Conservation (phyloP, 2,329 filamentous ascomycete genomes). For the Sarocladium strictum region DNA sequence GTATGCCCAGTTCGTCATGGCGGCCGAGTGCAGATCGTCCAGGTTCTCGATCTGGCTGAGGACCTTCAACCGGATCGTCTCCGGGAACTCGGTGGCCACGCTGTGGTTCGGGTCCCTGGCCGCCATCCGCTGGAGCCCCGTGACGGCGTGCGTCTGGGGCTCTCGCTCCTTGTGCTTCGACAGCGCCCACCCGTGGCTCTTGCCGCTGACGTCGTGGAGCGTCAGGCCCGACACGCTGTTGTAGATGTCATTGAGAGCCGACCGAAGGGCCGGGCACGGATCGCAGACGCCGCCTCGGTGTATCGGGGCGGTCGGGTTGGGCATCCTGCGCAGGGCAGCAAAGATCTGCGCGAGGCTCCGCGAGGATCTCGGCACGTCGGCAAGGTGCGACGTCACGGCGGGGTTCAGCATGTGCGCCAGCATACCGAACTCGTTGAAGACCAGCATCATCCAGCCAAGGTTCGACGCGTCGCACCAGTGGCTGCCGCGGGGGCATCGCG, state of each 20-base stretch:
- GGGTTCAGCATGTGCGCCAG: slow-evolving; percentile 28
- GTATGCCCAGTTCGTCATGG: slow-evolving; percentile 35
- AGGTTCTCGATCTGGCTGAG: slow-evolving; percentile 32
- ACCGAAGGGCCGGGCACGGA: slow-evolving; percentile 39
- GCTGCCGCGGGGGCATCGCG: slow-evolving; percentile 44
- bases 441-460: slow-evolving; percentile 48
- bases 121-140: slow-evolving; percentile 26
- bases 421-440: slow-evolving; percentile 41
- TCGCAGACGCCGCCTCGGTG: slow-evolving; percentile 42
- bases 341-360: slow-evolving; percentile 41
- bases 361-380: slow-evolving; percentile 18
- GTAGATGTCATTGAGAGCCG: slow-evolving; percentile 42
- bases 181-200: slow-evolving; percentile 43
- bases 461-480: slow-evolving; percentile 47
- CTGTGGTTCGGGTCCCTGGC: slow-evolving; percentile 23
- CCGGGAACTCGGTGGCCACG: slow-evolving; percentile 27
- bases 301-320: slow-evolving; percentile 35
- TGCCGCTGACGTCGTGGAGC: slow-evolving; percentile 41
- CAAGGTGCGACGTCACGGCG: slow-evolving; percentile 10
- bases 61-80: slow-evolving; percentile 33
- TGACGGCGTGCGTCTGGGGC: slow-evolving; percentile 27
- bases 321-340: slow-evolving; percentile 34
- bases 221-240: slow-evolving; percentile 45
- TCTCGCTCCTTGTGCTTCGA: slow-evolving; percentile 31
- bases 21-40: slow-evolving; percentile 36